phyloP scores from a whole-genome alignment of 371 early-diverging fungal genomes.

The Rhizopus sp. region DNA sequence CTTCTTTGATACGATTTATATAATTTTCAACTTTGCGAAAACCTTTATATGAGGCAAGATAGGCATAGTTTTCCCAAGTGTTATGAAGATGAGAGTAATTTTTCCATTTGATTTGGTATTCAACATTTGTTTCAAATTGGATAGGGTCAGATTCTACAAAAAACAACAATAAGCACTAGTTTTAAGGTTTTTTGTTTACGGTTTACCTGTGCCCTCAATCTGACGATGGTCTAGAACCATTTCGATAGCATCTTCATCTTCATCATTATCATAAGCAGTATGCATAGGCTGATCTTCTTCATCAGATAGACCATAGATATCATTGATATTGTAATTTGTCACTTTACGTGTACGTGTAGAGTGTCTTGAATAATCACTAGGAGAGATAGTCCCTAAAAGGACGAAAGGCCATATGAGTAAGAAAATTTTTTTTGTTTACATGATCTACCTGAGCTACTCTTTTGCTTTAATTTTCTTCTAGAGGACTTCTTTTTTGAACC shows the following conservation, averaged over 20 bases:
- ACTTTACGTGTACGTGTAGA: constrained; percentile 51
- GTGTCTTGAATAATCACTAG: constrained; percentile 45
- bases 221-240: constrained; percentile 59
- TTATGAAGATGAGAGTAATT: constrained; percentile 88
- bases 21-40: constrained; percentile 91
- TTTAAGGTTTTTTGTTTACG: background rate
- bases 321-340: constrained; percentile 56
- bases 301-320: constrained; percentile 48
- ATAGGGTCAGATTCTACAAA: constrained; percentile 45
- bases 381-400: constrained; percentile 19
- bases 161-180: constrained; percentile 14
- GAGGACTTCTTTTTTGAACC: constrained; percentile 6
- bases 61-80: constrained; percentile 83
- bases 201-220: constrained; percentile 16
- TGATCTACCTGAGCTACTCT: background rate
- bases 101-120: constrained; percentile 94
- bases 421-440: constrained; percentile 12
- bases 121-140: constrained; percentile 64
- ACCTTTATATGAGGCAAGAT: constrained; percentile 77
- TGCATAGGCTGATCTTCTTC: constrained; percentile 30
- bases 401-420: constrained; percentile 1
- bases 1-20: constrained; percentile 66
- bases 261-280: constrained; percentile 27
- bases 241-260: constrained; percentile 69
- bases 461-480: constrained; percentile 8